Evolutionary conservation across 2,329 filamentous ascomycete species (phyloP), one percentile per base, ranked within the genome.

Genomic region (Cladosporium sp.): DNA sequence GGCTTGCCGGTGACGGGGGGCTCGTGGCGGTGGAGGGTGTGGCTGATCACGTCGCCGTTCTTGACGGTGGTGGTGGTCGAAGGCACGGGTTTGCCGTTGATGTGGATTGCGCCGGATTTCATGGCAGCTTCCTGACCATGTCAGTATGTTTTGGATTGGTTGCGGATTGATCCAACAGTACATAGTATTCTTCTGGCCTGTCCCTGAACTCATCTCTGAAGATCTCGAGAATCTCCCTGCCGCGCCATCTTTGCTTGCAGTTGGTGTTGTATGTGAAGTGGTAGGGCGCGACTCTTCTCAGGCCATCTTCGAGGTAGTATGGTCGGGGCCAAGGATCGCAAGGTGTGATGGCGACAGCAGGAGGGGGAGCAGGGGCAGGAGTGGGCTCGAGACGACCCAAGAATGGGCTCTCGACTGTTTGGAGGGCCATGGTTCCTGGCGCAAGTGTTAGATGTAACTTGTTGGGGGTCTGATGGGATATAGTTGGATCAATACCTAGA

Each of bases 11-110:
- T 93, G 36, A 97, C 92, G 0, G 95, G 95, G 1, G 95, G 95
- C 79, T 99, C 95, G 77, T 99, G 95, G 15, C 95, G 90, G 78
- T 99, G 95, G 68, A 96, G 85, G 4, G 93, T 97, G 79, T 99
- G 95, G 12, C 92, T 94, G 64, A 99, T 90, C 65, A 96, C 81
- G 75, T 97, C 91, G 69, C 95, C 95, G 75, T 99, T 98, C 74
- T 89, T 90, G 61, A 98, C 84, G 49, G 90, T 81, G 64, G 92
- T 88, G 69, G 89, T 82, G 1, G 89, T 86, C 7, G 82, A 82
- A 0, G 87, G 84, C 3, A 92, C 88, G 24, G 79, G 80, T 72
- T 92, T 88, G 62, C 91, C 90, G 77, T 97, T 95, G 72, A 98
- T 86, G 36, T 86, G 85, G 59, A 99, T 92, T 67, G 86, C 85